phyloP scores from a whole-genome alignment of 768 basidiomycete species.

The Phanerochaete carnosa region DNA sequence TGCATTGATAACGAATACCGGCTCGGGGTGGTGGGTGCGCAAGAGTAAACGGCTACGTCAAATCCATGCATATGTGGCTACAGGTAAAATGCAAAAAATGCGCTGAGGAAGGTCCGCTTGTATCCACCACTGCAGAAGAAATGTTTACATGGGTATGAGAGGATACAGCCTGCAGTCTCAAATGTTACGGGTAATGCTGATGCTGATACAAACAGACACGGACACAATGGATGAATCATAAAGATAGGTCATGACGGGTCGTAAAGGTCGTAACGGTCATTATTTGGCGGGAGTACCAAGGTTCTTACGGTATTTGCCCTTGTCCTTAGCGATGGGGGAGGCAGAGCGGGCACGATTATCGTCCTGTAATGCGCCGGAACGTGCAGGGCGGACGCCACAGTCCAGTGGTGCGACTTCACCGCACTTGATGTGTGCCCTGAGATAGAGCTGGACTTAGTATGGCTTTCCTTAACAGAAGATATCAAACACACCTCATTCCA shows the following conservation, averaged over 20 bases:
- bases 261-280: conserved; percentile 7
- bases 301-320: conserved; percentile 10
- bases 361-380: conserved; percentile 11
- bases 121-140: background rate
- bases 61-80: too few relatives aligned
- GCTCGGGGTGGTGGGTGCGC: too few relatives aligned
- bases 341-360: background rate
- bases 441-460: background rate
- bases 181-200: background rate
- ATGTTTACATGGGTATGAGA: background rate
- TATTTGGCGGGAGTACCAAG: conserved; percentile 4
- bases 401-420: conserved; percentile 79
- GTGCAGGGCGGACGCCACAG: conserved; percentile 58
- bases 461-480: background rate
- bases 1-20: too few relatives aligned
- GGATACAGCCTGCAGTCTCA: background rate
- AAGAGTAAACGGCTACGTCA: too few relatives aligned
- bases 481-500: conserved; percentile 54
- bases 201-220: background rate
- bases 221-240: background rate
- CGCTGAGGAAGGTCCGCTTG: background rate
- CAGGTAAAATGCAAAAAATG: background rate
- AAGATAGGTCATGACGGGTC: background rate
- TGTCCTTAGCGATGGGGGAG: conserved; percentile 6
- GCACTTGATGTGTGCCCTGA: conserved; percentile 82